phyloP scores from a whole-genome alignment of 371 early-diverging fungal genomes.

The Syncephalastrum contaminatum region DNA sequence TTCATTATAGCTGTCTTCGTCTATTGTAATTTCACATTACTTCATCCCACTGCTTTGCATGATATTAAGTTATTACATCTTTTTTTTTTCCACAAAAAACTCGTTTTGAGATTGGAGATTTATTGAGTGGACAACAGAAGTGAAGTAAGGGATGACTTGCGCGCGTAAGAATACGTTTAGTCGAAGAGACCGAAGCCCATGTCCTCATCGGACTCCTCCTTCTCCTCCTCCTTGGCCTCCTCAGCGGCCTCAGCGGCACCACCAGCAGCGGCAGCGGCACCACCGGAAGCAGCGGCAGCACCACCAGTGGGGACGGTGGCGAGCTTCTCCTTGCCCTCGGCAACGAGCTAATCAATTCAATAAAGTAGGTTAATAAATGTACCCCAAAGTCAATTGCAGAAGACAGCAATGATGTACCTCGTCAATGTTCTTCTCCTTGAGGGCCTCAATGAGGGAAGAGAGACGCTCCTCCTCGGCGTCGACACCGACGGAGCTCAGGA shows the following conservation, averaged over 20 bases:
- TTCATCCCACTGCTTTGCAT: too few relatives aligned
- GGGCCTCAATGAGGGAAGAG: conserved; percentile 73
- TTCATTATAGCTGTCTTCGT: too few relatives aligned
- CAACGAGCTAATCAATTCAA: conserved; percentile 64
- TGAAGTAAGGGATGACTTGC: too few relatives aligned
- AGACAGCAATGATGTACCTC: conserved; percentile 47
- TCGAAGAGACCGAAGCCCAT: conserved; percentile 54
- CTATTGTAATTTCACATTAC: too few relatives aligned
- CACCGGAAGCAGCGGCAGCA: conserved; percentile 73
- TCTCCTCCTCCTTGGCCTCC: conserved; percentile 71
- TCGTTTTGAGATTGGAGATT: too few relatives aligned
- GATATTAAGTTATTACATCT: too few relatives aligned
- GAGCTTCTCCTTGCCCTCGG: conserved; percentile 90
- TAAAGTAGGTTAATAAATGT: not conserved
- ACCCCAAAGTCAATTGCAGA: not conserved
- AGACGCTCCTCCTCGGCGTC: conserved; percentile 86
- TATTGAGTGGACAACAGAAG: too few relatives aligned
- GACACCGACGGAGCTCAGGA: conserved; percentile 91
- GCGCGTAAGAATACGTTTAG: conserved; percentile 21
- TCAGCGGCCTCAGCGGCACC: conserved; percentile 56
- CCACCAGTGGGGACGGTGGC: conserved; percentile 92
- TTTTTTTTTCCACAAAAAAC: too few relatives aligned
- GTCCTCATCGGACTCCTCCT: conserved; percentile 89
- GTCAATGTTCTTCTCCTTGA: conserved; percentile 87
- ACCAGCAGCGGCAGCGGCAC: conserved; percentile 51